phyloP scores from a whole-genome alignment of 306 rosid genomes.

The Prunus mongolica region DNA sequence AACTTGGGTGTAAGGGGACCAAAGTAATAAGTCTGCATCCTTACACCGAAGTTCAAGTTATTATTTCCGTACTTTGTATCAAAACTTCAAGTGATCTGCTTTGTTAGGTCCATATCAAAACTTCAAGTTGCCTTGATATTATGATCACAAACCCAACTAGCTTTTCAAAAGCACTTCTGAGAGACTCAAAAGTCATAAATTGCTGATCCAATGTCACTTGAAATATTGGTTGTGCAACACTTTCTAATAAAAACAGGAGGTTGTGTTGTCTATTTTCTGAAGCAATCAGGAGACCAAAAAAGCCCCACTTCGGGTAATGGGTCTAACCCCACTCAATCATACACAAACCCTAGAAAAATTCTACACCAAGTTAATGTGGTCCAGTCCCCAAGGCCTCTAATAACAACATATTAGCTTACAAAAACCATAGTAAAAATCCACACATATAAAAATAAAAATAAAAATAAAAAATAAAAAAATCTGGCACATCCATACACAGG shows the following conservation, averaged over 20 bases:
- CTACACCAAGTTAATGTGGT: slow-evolving; percentile 18
- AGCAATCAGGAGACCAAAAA: slow-evolving; percentile 1
- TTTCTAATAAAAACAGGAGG: slow-evolving; percentile 39
- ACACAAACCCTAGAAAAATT: slow-evolving; percentile 28
- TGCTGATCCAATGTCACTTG: slow-evolving; percentile 25
- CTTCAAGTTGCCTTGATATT: too few relatives aligned
- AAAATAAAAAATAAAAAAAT: background rate
- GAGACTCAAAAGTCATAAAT: background rate
- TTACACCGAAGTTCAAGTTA: too few relatives aligned
- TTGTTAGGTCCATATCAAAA: too few relatives aligned
- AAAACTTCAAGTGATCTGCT: too few relatives aligned
- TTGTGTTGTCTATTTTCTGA: slow-evolving; percentile 34
- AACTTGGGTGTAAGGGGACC: too few relatives aligned
- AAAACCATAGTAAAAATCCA: background rate
- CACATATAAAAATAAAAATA: background rate
- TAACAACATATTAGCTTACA: background rate
- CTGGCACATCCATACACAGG: slow-evolving; percentile 1
- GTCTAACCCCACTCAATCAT: slow-evolving; percentile 22
- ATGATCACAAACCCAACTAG: background rate
- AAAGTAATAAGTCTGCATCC: too few relatives aligned
- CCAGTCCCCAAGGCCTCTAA: background rate
- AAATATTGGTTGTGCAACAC: slow-evolving; percentile 34
- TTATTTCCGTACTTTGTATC: too few relatives aligned
- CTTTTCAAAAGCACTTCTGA: background rate
- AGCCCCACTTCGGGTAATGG: slow-evolving; percentile 39